Conservation (phyloP, 2,329 filamentous ascomycete species). For the Aspergillus sp. region DNA sequence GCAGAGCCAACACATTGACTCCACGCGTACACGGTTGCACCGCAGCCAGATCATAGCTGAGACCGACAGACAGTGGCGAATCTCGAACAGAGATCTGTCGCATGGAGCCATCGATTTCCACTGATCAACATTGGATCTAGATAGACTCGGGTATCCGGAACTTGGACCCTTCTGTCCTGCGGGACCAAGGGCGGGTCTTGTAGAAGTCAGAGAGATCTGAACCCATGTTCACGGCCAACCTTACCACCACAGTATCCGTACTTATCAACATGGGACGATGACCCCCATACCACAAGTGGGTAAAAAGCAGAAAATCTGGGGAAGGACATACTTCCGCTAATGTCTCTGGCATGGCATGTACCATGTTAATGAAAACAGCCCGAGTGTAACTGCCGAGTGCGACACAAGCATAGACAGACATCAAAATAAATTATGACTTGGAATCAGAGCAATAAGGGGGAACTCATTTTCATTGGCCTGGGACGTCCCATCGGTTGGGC, state of each 20-base stretch:
- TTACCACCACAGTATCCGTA: too few relatives aligned
- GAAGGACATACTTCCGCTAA: not conserved
- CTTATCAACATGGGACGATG: not conserved
- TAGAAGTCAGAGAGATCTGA: too few relatives aligned
- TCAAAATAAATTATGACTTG: not conserved
- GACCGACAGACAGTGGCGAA: not conserved
- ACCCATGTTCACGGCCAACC: too few relatives aligned
- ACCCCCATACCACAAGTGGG: not conserved
- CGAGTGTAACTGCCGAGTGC: not conserved
- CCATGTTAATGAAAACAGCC: not conserved
- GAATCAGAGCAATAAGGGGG: not conserved
- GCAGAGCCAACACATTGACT: not conserved
- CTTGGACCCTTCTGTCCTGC: not conserved
- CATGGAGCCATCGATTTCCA: not conserved
- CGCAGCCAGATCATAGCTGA: not conserved
- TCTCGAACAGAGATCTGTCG: too few relatives aligned
- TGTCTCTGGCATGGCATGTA: not conserved
- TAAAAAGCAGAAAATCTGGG: not conserved
- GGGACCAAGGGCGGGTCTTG: too few relatives aligned
- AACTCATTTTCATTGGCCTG: slow-evolving; percentile 10
- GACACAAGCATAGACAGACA: slow-evolving; percentile 4
- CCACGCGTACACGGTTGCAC: too few relatives aligned
- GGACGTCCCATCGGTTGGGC: not conserved
- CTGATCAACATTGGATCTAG: not conserved
- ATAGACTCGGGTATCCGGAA: too few relatives aligned